phyloP scores from a whole-genome alignment of 1,284 basidiomycete genomes.

The Coniferiporia sulphurascens region DNA sequence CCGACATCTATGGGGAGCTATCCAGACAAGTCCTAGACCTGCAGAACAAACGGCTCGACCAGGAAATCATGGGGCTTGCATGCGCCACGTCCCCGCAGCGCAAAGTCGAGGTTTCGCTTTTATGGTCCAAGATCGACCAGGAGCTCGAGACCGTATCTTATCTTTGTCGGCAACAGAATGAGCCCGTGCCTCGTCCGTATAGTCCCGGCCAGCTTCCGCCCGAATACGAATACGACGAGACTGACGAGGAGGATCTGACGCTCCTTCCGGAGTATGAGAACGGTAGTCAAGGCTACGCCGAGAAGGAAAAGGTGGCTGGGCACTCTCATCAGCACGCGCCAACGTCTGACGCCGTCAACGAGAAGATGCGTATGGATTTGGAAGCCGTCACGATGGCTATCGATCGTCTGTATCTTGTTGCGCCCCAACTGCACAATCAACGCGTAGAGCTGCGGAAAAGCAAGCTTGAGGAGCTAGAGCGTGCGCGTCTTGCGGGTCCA shows the following conservation, averaged over 20 bases:
- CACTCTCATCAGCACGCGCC: slow-evolving; percentile 13
- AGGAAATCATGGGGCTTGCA: slow-evolving; percentile 29
- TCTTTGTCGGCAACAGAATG: slow-evolving; percentile 57
- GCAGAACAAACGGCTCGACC: slow-evolving; percentile 47
- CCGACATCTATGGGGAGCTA: slow-evolving; percentile 54
- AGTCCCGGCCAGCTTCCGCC: slow-evolving; percentile 48
- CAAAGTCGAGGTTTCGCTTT: slow-evolving; percentile 57
- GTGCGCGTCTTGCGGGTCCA: slow-evolving; percentile 38
- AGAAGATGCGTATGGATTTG: slow-evolving; percentile 77
- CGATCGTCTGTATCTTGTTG: slow-evolving; percentile 75
- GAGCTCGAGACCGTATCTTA: slow-evolving; percentile 64
- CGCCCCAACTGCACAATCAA: slow-evolving; percentile 83
- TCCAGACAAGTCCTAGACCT: slow-evolving; percentile 65
- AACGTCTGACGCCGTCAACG: slow-evolving; percentile 33
- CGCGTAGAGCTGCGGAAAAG: slow-evolving; percentile 73
- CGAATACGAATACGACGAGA: slow-evolving; percentile 52
- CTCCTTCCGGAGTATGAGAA: slow-evolving; percentile 57
- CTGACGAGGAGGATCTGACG: slow-evolving; percentile 34
- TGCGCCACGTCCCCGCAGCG: slow-evolving; percentile 39
- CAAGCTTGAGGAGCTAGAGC: slow-evolving; percentile 63
- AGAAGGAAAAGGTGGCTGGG: slow-evolving; percentile 11
- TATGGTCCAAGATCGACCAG: slow-evolving; percentile 72
- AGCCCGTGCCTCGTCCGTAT: slow-evolving; percentile 29
- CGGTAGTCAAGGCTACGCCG: not conserved
- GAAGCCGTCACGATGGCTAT: slow-evolving; percentile 82